These are phyloP conservation scores for Colletotrichum sublineola DNA, from an alignment of 2,329 filamentous ascomycete species.

Conservation along the genomic window DNA sequence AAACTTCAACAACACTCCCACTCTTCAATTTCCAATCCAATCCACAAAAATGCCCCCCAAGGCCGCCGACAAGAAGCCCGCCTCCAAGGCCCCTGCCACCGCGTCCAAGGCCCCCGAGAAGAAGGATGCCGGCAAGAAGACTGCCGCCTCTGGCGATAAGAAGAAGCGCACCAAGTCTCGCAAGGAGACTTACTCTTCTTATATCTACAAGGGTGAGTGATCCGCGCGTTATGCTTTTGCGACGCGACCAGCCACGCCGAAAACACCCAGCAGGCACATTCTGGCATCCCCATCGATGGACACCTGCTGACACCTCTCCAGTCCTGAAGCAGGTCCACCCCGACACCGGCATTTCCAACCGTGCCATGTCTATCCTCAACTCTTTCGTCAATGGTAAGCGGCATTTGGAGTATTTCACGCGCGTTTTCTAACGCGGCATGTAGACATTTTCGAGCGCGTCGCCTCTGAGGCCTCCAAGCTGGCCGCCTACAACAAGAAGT, in stretches of 20 bases:
- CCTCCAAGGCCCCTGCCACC: conserved; percentile 91
- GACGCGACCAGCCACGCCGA: too few species aligned
- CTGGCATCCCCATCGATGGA: neutral
- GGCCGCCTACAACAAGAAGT: conserved; percentile 99
- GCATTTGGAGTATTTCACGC: neutral
- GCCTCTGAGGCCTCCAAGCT: conserved; percentile 99
- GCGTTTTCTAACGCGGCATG: conserved; percentile 44
- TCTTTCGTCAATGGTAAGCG: conserved; percentile 94
- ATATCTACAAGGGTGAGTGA: conserved; percentile 96
- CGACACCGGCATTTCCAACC: conserved; percentile 99
- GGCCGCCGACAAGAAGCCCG: conserved; percentile 98
- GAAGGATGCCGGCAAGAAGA: conserved; percentile 99
- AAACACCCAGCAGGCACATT: neutral
- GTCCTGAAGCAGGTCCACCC: conserved; percentile 99
- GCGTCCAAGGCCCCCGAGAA: conserved; percentile 83
- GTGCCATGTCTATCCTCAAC: conserved; percentile 99
- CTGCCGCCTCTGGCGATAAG: conserved; percentile 95
- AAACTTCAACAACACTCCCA: conserved; percentile 36
- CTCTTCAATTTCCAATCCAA: conserved; percentile 4
- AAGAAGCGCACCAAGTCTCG: conserved; percentile 99
- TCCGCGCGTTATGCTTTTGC: too few species aligned
- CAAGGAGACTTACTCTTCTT: conserved; percentile 99
- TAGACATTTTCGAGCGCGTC: conserved; percentile 99
- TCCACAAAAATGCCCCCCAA: conserved; percentile 91
- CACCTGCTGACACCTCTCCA: conserved; percentile 57